These are phyloP conservation scores for Pythium plurisporium DNA, from an alignment of 352 stramenopile species.

Conservation along the genomic window DNA sequence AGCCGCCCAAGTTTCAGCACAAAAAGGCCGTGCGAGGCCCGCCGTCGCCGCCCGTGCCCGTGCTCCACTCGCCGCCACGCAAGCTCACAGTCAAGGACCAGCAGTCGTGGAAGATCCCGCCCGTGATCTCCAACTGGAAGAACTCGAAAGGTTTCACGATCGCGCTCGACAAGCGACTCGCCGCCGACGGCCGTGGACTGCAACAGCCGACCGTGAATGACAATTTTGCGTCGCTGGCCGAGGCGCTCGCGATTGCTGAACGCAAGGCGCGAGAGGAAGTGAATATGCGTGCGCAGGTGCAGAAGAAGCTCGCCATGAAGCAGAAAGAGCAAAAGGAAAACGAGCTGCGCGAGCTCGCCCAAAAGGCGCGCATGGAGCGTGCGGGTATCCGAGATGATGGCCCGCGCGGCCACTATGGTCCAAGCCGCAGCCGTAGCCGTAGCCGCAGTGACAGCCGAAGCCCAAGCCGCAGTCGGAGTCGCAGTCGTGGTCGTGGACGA, in stretches of 20 bases:
- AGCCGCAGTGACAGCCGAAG: constrained; percentile 20
- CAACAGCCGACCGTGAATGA: constrained; percentile 97
- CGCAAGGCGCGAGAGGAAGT: constrained; percentile 96
- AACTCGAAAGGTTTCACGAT: constrained; percentile 99
- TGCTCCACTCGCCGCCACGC: constrained; percentile 89
- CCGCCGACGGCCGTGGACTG: constrained; percentile 95
- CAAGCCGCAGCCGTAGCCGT: constrained; percentile 12
- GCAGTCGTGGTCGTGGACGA: constrained; percentile 1
- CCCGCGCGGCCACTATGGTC: constrained; percentile 13
- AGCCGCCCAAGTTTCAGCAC: constrained; percentile 99
- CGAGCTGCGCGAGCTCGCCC: constrained; percentile 92
- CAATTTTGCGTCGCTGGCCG: constrained; percentile 97
- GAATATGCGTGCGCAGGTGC: constrained; percentile 89
- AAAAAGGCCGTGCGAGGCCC: constrained; percentile 93
- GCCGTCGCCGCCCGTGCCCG: constrained; percentile 89
- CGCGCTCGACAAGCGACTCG: constrained; percentile 98
- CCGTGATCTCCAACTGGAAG: constrained; percentile 99
- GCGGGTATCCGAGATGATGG: constrained; percentile 54
- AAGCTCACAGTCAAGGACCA: constrained; percentile 93
- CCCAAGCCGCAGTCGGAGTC: constrained; percentile 8
- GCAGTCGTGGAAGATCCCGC: constrained; percentile 98
- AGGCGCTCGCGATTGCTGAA: constrained; percentile 97
- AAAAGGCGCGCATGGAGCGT: constrained; percentile 91
- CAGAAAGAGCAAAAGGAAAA: constrained; percentile 96
- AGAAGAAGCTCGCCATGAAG: constrained; percentile 86